Evolutionary conservation across 345 rosid species (phyloP), one percentile per base, ranked within the genome.

Genomic region (Durio zibethinus): DNA sequence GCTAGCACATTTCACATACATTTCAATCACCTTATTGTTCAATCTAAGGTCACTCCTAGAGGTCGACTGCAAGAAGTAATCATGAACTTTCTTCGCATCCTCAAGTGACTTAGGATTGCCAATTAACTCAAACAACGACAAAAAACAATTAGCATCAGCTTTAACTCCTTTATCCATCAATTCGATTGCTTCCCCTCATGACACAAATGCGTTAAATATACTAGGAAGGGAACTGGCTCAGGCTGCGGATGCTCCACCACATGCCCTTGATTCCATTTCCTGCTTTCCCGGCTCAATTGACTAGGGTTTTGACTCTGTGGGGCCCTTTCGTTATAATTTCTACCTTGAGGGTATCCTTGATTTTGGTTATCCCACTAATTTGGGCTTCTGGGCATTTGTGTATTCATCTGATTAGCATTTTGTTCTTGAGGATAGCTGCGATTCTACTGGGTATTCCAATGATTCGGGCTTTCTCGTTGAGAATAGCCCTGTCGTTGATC

Each of bases 1-100:
- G 73, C 93, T 85, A 11, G 23, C 82, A 69, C 94, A 88, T 50
- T 80, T 88, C 10, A 87, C 89, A 66, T 83, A 92, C 94, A 90
- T 92, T 75, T 82, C 80, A 79, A 89, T 86, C 80, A 86, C 92
- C 74, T 80, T 84, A 64, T 90, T 87, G 83, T 84, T 89, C 80
- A 89, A 73, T 52, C 31, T 75, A 29, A 87, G 78, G 83, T 92
- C 92, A 64, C 85, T 83, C 78, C 94, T 86, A 77, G 73, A 88
- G 1, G 65, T 72, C 0, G 92, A 89, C 69, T 87, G 90, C 60
- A 92, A 81, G 79, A 92, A 89, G 77, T 82, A 90, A 84, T 90
- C 94, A 61, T 90, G 94, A n/a, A 89, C 91, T 82, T 88, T 92
- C 82, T 90, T 92, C 0, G 93, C 88, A 81, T 89, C 88, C 82